A percentile compares a stretch with the other conserved stretches of the same genome.
phyloP scores from a whole-genome alignment of 2,329 filamentous ascomycete genomes.

The Aspergillus sp. region DNA sequence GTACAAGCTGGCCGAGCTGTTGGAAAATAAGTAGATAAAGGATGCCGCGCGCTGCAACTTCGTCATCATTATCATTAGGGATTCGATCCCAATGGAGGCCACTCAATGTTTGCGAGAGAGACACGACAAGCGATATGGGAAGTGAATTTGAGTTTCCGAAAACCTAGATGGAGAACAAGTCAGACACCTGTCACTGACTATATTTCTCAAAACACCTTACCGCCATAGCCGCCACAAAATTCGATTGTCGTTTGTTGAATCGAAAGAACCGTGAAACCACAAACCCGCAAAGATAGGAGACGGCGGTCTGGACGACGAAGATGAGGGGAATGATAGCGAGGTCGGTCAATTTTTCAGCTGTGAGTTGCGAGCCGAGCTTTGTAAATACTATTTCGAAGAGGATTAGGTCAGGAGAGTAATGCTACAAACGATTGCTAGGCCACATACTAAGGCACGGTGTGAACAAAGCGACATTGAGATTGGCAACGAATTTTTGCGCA shows the following conservation, averaged over 20 bases:
- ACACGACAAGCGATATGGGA: conserved; percentile 92
- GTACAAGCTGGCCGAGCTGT: conserved; percentile 88
- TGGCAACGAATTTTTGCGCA: conserved; percentile 93
- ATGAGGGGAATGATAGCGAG: conserved; percentile 94
- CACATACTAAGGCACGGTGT: conserved; percentile 89
- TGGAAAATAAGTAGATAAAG: conserved; percentile 96
- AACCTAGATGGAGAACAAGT: conserved; percentile 50
- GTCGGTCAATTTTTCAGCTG: conserved; percentile 83
- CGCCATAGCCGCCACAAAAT: conserved; percentile 96
- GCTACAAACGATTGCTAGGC: background rate
- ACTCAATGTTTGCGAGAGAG: conserved; percentile 84
- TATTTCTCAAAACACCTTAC: conserved; percentile 42
- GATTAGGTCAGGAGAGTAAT: conserved; percentile 1
- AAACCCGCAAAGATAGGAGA: conserved; percentile 78
- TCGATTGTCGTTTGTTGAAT: conserved; percentile 80
- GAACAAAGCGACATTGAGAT: conserved; percentile 93
- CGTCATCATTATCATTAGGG: conserved; percentile 88
- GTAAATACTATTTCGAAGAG: conserved; percentile 70
- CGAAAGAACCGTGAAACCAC: conserved; percentile 72
- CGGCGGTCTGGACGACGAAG: conserved; percentile 80
- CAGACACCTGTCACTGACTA: background rate
- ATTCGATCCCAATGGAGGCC: conserved; percentile 93
- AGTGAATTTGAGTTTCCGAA: conserved; percentile 99
- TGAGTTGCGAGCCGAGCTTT: conserved; percentile 92
- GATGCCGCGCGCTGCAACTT: conserved; percentile 90